Percentiles rank a stretch among this genome's conserved stretches.
These are phyloP conservation scores for Sugiyamaella smithiae DNA, from an alignment of 805 yeast genomes.

Conservation along the genomic window DNA sequence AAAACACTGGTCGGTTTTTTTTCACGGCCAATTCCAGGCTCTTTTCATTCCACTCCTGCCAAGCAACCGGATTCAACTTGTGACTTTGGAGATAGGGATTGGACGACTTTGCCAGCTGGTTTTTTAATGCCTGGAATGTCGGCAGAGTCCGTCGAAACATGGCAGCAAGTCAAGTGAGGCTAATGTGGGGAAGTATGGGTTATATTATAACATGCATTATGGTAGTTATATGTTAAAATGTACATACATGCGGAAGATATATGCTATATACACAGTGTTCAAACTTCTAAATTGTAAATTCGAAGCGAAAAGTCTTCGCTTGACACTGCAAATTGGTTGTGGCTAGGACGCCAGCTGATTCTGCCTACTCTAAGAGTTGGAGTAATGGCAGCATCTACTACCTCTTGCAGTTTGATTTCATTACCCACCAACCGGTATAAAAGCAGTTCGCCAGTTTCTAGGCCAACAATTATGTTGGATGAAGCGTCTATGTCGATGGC, in stretches of 20 bases:
- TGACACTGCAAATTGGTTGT: slow-evolving; percentile 51
- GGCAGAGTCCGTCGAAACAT: slow-evolving; percentile 10
- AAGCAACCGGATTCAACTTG: slow-evolving; percentile 34
- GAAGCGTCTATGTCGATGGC: slow-evolving; percentile 51
- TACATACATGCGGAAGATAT: no score
- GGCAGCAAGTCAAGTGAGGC: background rate
- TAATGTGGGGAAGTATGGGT: background rate
- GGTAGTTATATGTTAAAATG: no score
- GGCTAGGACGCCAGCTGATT: slow-evolving; percentile 51
- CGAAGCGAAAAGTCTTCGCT: slow-evolving; percentile 66
- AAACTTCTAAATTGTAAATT: no score
- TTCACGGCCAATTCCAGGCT: slow-evolving; percentile 32
- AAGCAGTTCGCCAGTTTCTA: slow-evolving; percentile 62
- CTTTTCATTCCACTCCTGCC: slow-evolving; percentile 38
- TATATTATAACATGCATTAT: no score
- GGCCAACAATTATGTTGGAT: slow-evolving; percentile 55
- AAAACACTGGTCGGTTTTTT: slow-evolving; percentile 35
- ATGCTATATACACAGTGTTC: no score
- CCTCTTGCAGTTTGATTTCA: slow-evolving; percentile 32
- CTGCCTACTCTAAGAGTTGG: slow-evolving; percentile 66
- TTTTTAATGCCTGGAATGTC: slow-evolving; percentile 12
- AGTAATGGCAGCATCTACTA: slow-evolving; percentile 40
- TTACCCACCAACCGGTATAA: slow-evolving; percentile 40
- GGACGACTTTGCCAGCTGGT: slow-evolving; percentile 18
- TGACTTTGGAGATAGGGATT: slow-evolving; percentile 32